Evolutionary conservation across 2,329 filamentous ascomycete species (phyloP).

Genomic region (Dothistroma septosporum): DNA sequence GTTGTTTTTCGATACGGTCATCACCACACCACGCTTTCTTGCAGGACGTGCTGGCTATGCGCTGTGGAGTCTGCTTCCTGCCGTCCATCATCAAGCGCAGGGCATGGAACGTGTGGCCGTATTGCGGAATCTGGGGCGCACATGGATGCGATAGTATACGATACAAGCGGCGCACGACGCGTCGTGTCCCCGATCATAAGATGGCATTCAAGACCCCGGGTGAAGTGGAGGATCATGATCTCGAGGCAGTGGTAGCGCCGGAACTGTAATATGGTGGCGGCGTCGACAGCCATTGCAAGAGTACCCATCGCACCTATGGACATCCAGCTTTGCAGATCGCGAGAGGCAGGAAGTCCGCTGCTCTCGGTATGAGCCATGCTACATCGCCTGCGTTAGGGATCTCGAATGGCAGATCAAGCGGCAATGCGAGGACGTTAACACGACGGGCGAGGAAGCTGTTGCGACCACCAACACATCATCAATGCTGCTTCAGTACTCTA

Average conservation of each 20-base stretch:
- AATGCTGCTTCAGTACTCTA: slow-evolving; percentile 9
- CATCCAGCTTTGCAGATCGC: slow-evolving; percentile 1
- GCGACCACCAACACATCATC: slow-evolving; percentile 2
- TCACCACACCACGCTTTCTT: too few species aligned
- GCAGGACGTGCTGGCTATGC: too few species aligned
- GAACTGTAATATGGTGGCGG: background rate
- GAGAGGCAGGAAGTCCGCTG: slow-evolving; percentile 9
- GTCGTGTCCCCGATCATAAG: background rate
- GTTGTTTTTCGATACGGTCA: background rate
- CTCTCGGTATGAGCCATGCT: slow-evolving; percentile 10
- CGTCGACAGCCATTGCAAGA: background rate
- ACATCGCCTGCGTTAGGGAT: slow-evolving; percentile 13
- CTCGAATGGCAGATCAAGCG: slow-evolving; percentile 9
- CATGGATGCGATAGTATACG: background rate
- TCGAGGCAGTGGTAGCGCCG: background rate
- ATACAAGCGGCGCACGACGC: background rate
- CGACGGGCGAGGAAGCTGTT: background rate
- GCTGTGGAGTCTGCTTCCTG: too few species aligned
- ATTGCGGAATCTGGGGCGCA: too few species aligned
- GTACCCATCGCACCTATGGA: slow-evolving; percentile 3
- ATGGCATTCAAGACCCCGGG: background rate
- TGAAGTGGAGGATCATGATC: background rate
- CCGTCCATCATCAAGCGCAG: too few species aligned
- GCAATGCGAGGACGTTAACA: slow-evolving; percentile 5
- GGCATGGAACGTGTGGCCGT: too few species aligned